Percentiles rank a stretch among this genome's conserved stretches.
Conservation (phyloP, 192 early-diverging fungal genomes). For the Linnemannia exigua region DNA sequence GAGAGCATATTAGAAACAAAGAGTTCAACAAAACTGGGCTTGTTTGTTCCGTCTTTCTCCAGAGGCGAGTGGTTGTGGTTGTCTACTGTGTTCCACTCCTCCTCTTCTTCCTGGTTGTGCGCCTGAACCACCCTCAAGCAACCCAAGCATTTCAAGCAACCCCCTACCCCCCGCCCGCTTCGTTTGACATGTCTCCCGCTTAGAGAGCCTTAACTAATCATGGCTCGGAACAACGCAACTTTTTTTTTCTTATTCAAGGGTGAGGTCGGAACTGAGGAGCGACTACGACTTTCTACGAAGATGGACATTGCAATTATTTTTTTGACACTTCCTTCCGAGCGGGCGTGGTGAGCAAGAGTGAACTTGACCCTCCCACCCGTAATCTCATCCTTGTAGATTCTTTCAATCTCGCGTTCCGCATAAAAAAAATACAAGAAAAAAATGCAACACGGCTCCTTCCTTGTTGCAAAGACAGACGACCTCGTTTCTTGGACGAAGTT, state of each 20-base stretch:
- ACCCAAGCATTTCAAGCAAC: neutral
- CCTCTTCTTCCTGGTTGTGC: neutral
- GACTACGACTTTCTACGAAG: conserved; percentile 3
- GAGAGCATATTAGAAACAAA: neutral
- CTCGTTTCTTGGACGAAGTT: neutral
- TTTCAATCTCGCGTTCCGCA: neutral
- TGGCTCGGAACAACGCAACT: neutral
- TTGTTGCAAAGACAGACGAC: neutral
- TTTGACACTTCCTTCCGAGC: neutral
- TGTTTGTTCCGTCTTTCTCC: conserved; percentile 5
- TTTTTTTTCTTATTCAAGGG: neutral
- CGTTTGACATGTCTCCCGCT: neutral
- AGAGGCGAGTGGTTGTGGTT: neutral
- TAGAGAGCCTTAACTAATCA: neutral
- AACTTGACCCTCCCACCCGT: neutral
- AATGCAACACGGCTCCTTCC: neutral
- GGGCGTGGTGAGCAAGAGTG: neutral
- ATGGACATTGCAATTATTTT: neutral
- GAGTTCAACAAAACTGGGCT: neutral
- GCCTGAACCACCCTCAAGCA: neutral
- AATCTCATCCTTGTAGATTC: neutral
- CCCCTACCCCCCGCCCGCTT: neutral
- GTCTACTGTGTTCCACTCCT: too few relatives aligned
- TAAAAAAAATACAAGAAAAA: neutral
- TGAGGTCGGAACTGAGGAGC: neutral